A percentile compares a stretch with the other conserved stretches of the same genome.
phyloP scores from a whole-genome alignment of 2,329 filamentous ascomycete genomes.

The Pseudogymnoascus sp. region DNA sequence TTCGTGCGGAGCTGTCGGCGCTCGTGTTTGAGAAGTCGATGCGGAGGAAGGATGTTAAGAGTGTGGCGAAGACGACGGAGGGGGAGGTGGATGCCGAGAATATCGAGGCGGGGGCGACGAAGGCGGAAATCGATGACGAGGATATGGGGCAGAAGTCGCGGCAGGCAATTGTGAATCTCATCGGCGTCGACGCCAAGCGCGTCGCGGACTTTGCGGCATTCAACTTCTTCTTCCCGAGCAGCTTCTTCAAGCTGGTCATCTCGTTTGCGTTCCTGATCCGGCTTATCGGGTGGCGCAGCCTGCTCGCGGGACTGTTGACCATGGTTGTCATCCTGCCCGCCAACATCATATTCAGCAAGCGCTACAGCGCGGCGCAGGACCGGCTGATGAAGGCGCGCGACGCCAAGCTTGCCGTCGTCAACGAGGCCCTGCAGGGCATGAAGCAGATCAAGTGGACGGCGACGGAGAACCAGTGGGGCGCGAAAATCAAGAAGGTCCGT shows the following conservation, averaged over 20 bases:
- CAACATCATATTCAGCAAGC: conserved; percentile 58
- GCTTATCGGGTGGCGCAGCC: conserved; percentile 63
- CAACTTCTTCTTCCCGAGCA: conserved; percentile 56
- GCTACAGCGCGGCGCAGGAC: conserved; percentile 57
- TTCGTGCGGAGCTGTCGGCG: conserved; percentile 61
- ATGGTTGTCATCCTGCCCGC: conserved; percentile 58
- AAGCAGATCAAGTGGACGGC: conserved; percentile 81
- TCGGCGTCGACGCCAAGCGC: conserved; percentile 66
- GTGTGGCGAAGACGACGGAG: conserved; percentile 40
- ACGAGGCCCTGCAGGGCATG: conserved; percentile 70
- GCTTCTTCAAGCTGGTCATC: conserved; percentile 53
- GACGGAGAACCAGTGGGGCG: conserved; percentile 65
- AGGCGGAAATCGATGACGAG: conserved; percentile 28
- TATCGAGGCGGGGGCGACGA: conserved; percentile 24
- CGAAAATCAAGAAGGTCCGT: conserved; percentile 56
- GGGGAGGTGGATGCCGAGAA: conserved; percentile 21
- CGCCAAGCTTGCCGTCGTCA: conserved; percentile 65
- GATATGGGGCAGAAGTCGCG: conserved; percentile 47
- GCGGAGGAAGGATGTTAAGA: conserved; percentile 68
- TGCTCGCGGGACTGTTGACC: conserved; percentile 55
- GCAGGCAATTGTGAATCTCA: conserved; percentile 68
- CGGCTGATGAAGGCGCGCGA: conserved; percentile 68
- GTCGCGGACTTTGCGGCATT: conserved; percentile 60
- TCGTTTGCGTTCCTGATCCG: conserved; percentile 58
- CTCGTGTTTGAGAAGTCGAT: conserved; percentile 71